Evolutionary conservation across 2,329 filamentous ascomycete genomes (phyloP), one percentile per base, ranked within the genome.

Genomic region (Penicillium palitans): DNA sequence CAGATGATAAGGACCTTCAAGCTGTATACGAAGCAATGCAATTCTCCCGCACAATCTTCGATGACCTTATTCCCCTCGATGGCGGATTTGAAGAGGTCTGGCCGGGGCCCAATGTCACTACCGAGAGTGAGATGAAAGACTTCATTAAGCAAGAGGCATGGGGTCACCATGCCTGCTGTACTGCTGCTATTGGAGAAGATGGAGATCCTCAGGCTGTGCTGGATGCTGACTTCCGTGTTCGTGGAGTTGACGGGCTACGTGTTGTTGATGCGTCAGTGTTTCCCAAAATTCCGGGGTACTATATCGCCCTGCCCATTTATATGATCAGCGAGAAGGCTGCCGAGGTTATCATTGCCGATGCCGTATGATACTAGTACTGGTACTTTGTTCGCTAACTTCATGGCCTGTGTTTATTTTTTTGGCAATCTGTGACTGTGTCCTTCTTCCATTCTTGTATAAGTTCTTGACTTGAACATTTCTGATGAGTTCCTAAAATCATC

Each of bases 201-300:
- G 74, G 74, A 5, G 82, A 88, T 64, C 67, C 76, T 2, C 77
- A 79, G 53, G 82, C 82, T 15, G 83, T 85, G 3, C 68, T 87
- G 47, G 83, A 87, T 67, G 74, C 74, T 0, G 72, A 82, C 45
- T 86, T 87, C 67, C 75, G 79, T 9, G 85, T 88, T 1, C 74
- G 81, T 8, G 84, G 84, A 0, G 79, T 84, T 0, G 72, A 79
- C 2, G 80, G 82, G 0, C 68, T 88, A 55, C 75, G 86, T 37
- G 85, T 87, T 6, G 86, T 88, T 0, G 86, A 88, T 73, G 84
- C 84, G 0, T 82, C 78, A 27, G 76, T 82, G 1, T 87, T 84
- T 60, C 82, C 83, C 1, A 77, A 77, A 61, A 83, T 82, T 58
- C 82, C 83, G 0, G 84, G 84, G 61, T 80, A 76, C 59, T 84